A percentile compares a stretch with the other conserved stretches of the same genome.
phyloP scores from a whole-genome alignment of 371 early-diverging fungal species.

The Capillidium heterosporum region DNA sequence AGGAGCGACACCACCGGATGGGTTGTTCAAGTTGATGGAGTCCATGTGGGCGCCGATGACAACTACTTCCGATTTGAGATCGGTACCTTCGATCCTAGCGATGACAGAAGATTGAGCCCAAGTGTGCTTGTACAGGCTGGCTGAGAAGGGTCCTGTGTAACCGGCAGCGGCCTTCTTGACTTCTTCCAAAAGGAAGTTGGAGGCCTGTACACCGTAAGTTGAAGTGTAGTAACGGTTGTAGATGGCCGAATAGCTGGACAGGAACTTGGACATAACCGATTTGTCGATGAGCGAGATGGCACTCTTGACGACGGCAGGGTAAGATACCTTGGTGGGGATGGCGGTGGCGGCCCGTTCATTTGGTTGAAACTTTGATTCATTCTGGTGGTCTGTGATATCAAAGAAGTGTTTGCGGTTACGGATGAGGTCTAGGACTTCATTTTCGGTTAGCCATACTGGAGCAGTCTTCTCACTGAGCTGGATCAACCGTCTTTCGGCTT shows the following conservation, averaged over 20 bases:
- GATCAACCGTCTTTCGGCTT: slow-evolving; percentile 16
- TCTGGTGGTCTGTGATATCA: slow-evolving; percentile 63
- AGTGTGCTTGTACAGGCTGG: slow-evolving; percentile 49
- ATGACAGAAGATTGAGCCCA: slow-evolving; percentile 43
- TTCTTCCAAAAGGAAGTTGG: background rate
- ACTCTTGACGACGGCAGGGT: background rate
- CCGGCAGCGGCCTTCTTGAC: background rate
- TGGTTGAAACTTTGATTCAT: background rate
- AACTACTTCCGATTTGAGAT: slow-evolving; percentile 38
- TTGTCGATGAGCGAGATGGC: background rate
- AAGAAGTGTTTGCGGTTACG: slow-evolving; percentile 50
- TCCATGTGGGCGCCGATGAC: slow-evolving; percentile 88
- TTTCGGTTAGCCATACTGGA: slow-evolving; percentile 39
- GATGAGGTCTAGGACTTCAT: slow-evolving; percentile 41
- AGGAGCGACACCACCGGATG: slow-evolving; percentile 58
- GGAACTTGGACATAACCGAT: background rate
- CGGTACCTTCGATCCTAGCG: slow-evolving; percentile 45
- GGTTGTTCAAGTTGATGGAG: slow-evolving; percentile 67
- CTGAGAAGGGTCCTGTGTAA: slow-evolving; percentile 22
- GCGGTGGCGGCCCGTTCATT: background rate
- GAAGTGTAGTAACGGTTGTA: background rate
- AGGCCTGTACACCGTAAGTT: background rate
- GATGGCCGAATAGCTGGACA: background rate
- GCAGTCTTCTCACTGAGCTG: slow-evolving; percentile 20
- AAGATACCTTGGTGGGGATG: background rate